Evolutionary conservation across 768 basidiomycete species (phyloP).

Genomic region (Coprinellus aureogranulatus): DNA sequence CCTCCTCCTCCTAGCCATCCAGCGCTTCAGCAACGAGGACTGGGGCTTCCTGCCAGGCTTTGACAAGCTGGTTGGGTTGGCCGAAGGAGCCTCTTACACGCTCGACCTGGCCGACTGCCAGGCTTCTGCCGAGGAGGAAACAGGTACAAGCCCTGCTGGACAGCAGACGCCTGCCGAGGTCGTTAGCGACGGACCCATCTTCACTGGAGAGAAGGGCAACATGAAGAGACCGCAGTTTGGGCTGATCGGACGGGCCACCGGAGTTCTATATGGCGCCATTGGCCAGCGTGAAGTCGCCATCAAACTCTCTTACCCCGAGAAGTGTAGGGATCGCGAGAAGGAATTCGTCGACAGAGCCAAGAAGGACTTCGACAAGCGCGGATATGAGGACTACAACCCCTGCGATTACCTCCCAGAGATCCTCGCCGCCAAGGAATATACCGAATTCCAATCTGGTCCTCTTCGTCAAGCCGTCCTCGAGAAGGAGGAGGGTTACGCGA

Average conservation of each 20-base stretch:
- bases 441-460: background rate
- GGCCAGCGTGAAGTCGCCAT: background rate
- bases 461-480: background rate
- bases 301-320: background rate
- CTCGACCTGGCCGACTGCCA: background rate
- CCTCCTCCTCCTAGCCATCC: background rate
- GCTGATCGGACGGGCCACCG: background rate
- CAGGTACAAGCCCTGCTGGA: background rate
- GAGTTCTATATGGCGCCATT: background rate
- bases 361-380: background rate
- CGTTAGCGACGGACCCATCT: too few species aligned
- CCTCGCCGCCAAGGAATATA: background rate
- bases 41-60: background rate
- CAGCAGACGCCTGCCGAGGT: too few species aligned
- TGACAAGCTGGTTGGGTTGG: background rate
- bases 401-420: background rate
- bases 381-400: background rate
- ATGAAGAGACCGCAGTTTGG: background rate
- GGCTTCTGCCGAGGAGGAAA: background rate
- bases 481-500: background rate
- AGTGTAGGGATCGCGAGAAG: background rate
- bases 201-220: background rate
- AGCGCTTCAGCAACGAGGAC: background rate
- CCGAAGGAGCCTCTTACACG: background rate
- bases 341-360: background rate